These are phyloP conservation scores for Fusarium coffeatum DNA, from an alignment of 2,329 filamentous ascomycete species.

Conservation along the genomic window DNA sequence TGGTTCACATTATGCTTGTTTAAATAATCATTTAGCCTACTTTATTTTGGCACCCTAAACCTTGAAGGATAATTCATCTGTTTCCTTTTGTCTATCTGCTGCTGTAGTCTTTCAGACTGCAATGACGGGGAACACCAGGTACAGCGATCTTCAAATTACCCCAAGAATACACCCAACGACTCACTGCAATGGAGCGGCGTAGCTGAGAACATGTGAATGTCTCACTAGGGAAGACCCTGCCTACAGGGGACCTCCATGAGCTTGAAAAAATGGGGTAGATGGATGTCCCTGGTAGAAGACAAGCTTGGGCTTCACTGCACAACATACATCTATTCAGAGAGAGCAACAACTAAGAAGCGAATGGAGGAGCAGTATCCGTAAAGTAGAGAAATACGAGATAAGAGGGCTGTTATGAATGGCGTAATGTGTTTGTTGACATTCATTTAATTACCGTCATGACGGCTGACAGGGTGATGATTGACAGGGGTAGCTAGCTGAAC, in stretches of 20 bases:
- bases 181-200: constrained; percentile 9
- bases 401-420: constrained; percentile 5
- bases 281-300: not conserved
- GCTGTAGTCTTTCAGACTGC: not conserved
- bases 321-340: not conserved
- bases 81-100: not conserved
- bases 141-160: not conserved
- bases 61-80: not conserved
- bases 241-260: constrained; percentile 1
- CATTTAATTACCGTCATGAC: constrained; percentile 20
- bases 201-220: constrained; percentile 11
- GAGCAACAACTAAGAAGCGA: not conserved
- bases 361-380: not conserved
- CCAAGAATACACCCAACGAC: not conserved
- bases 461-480: constrained; percentile 34
- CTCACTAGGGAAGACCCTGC: constrained; percentile 2
- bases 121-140: not conserved
- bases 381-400: not conserved
- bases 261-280: constrained; percentile 1
- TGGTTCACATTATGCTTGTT: not conserved
- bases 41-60: not conserved
- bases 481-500: constrained; percentile 23
- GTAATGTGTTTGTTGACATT: constrained; percentile 31
- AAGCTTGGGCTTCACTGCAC: not conserved
- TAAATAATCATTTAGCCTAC: not conserved